These are phyloP conservation scores for Mycena kentingensis DNA, from an alignment of 768 basidiomycete genomes.

Conservation along the genomic window DNA sequence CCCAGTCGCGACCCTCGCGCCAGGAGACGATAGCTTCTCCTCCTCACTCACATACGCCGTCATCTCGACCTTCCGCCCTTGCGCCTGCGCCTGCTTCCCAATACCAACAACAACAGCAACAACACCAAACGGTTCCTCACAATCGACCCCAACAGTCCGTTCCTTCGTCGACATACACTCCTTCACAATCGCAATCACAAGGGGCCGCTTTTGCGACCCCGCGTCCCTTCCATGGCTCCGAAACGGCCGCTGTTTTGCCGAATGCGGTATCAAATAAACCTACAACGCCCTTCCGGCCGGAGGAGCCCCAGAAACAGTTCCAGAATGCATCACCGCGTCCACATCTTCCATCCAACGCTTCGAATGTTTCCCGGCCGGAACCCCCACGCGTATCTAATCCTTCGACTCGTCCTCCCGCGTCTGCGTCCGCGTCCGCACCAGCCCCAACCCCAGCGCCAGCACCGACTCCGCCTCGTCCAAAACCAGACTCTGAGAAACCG, in stretches of 20 bases:
- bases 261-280: background rate
- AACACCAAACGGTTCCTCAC: background rate
- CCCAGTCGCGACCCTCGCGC: background rate
- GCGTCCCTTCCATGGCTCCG: conserved; percentile 8
- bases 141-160: background rate
- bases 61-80: background rate
- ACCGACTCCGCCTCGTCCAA: background rate
- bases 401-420: no score
- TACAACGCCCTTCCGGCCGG: background rate
- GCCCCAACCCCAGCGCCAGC: background rate
- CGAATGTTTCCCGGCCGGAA: background rate
- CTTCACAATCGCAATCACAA: background rate
- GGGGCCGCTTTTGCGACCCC: background rate
- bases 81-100: background rate
- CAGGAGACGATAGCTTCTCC: background rate
- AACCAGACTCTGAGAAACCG: background rate
- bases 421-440: background rate
- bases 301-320: background rate
- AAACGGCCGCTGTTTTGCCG: conserved; percentile 9
- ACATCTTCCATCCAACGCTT: background rate
- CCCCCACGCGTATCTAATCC: background rate
- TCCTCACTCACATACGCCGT: background rate
- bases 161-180: background rate
- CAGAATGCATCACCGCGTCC: background rate
- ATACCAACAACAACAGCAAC: background rate